Evolutionary conservation across 2,329 filamentous ascomycete species (phyloP).

Genomic region (Talaromyces funiculosus): DNA sequence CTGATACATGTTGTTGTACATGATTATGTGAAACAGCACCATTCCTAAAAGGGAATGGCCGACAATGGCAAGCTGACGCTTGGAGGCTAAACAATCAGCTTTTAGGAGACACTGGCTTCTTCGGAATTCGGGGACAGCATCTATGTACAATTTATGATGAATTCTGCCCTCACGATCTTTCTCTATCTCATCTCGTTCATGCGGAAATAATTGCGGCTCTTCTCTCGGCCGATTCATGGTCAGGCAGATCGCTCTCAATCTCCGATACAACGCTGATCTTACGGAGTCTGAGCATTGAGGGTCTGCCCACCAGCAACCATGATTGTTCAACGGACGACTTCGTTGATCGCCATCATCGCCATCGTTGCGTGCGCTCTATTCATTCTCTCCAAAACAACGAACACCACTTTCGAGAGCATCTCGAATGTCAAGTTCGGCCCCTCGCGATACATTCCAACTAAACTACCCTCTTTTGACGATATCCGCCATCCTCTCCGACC

Average conservation of each 20-base stretch:
- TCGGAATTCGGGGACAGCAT: not conserved
- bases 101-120: not conserved
- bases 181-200: not conserved
- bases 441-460: constrained; percentile 31
- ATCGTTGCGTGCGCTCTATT: constrained; percentile 40
- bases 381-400: constrained; percentile 40
- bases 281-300: not conserved
- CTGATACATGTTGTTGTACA: not conserved
- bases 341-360: constrained; percentile 38
- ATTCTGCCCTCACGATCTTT: not conserved
- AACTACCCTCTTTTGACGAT: constrained; percentile 49
- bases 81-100: not conserved
- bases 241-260: not conserved
- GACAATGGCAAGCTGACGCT: not conserved
- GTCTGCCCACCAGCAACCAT: constrained; percentile 19
- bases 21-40: not conserved
- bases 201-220: not conserved
- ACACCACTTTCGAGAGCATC: constrained; percentile 20
- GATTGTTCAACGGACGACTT: constrained; percentile 38
- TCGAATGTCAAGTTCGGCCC: constrained; percentile 19
- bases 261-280: not conserved
- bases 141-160: not conserved
- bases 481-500: constrained; percentile 57
- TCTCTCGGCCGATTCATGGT: not conserved
- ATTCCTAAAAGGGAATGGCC: not conserved